Conservation (phyloP, 148 eudicot species). For the Limonium bicolor region DNA sequence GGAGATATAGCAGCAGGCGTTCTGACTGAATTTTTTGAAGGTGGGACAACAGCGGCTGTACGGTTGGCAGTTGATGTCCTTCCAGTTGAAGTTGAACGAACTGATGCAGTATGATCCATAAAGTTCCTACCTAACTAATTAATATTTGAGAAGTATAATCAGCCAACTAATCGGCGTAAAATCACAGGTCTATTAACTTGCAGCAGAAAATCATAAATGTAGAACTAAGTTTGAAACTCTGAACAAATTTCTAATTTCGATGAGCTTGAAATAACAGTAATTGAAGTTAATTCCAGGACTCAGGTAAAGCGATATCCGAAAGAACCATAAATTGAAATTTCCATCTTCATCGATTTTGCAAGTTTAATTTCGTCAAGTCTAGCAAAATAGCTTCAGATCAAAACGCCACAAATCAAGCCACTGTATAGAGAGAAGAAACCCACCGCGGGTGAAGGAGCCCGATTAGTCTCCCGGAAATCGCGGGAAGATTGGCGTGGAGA, state of each 20-base stretch:
- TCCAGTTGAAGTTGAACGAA: slow-evolving; percentile 93
- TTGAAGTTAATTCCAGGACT: no score
- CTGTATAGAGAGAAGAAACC: background rate
- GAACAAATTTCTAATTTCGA: background rate
- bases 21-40: slow-evolving; percentile 34
- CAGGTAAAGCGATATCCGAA: no score
- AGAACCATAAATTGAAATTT: background rate
- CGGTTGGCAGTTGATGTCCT: slow-evolving; percentile 70
- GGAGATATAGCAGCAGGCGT: slow-evolving; percentile 51
- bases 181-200: background rate
- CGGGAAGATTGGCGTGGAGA: slow-evolving; percentile 11
- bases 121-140: slow-evolving; percentile 90
- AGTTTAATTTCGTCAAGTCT: background rate
- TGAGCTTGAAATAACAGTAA: no score
- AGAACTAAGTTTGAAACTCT: background rate
- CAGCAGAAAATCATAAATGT: background rate
- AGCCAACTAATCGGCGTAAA: background rate
- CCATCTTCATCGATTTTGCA: background rate
- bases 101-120: slow-evolving; percentile 56
- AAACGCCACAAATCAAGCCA: background rate
- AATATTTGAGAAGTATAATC: background rate
- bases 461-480: slow-evolving; percentile 24
- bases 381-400: background rate
- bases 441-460: slow-evolving; percentile 90
- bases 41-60: slow-evolving; percentile 32